A percentile compares a stretch with the other conserved stretches of the same genome.
phyloP scores from a whole-genome alignment of 2,329 filamentous ascomycete species.

The Paecilomyces variotii region DNA sequence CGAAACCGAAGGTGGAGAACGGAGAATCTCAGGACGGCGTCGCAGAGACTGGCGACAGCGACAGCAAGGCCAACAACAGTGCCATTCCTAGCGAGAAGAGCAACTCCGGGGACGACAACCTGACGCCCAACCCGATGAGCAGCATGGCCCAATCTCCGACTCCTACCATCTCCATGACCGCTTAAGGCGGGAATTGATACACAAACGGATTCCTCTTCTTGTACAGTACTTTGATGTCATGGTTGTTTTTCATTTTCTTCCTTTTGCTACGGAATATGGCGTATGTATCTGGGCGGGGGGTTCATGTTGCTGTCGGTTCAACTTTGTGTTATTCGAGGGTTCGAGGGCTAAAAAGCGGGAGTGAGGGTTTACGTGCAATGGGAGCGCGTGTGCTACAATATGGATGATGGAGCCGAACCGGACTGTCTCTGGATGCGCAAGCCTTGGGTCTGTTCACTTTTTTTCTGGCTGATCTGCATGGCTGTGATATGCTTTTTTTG shows the following conservation, averaged over 20 bases:
- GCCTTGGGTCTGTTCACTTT: neutral
- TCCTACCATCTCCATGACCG: conserved; percentile 34
- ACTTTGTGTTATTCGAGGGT: neutral
- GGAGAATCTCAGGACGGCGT: conserved; percentile 38
- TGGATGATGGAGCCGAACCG: neutral
- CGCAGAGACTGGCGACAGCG: conserved; percentile 28
- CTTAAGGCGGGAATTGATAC: conserved; percentile 13
- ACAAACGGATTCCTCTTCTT: neutral
- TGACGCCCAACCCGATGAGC: conserved; percentile 38
- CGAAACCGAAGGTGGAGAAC: conserved; percentile 40
- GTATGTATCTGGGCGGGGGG: neutral
- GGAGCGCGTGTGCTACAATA: neutral
- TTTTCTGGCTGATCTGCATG: neutral
- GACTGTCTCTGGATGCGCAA: neutral
- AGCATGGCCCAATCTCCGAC: conserved; percentile 47
- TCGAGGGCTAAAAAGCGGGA: neutral
- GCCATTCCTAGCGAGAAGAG: conserved; percentile 56
- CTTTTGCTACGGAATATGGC: neutral
- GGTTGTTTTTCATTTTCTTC: conserved; percentile 1
- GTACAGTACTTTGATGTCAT: conserved; percentile 4
- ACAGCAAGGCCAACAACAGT: conserved; percentile 49
- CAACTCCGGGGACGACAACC: conserved; percentile 42
- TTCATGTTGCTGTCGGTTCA: neutral
- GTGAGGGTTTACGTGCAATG: neutral
- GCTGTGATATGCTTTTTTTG: neutral